A percentile compares a stretch with the other conserved stretches of the same genome.
These are phyloP conservation scores for Candida peoriensis DNA, from an alignment of 805 yeast genomes.

Conservation along the genomic window DNA sequence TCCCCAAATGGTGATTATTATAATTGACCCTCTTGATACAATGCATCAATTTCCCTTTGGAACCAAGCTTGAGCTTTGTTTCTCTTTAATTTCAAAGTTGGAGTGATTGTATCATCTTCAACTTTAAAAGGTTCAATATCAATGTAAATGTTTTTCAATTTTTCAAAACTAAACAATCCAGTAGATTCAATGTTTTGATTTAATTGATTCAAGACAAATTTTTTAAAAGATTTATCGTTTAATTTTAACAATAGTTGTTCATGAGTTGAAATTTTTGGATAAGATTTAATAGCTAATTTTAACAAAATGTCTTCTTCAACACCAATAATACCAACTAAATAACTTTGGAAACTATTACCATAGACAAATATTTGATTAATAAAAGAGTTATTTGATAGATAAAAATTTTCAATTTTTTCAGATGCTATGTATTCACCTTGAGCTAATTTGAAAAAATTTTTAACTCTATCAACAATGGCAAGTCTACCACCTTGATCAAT, in stretches of 20 bases:
- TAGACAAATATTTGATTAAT: constrained; percentile 53
- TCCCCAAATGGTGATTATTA: constrained; percentile 32
- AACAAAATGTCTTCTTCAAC: constrained; percentile 41
- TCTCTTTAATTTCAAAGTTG: constrained; percentile 49
- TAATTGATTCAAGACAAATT: constrained; percentile 31
- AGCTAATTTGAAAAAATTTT: constrained; percentile 68
- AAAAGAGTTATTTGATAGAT: constrained; percentile 46
- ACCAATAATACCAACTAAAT: constrained; percentile 58
- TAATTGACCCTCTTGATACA: constrained; percentile 40
- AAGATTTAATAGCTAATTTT: constrained; percentile 12
- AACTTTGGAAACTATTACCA: constrained; percentile 57
- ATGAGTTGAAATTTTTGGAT: constrained; percentile 14
- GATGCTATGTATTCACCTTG: constrained; percentile 72
- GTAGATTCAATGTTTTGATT: constrained; percentile 31
- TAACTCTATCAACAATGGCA: constrained; percentile 65
- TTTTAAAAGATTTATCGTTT: constrained; percentile 30
- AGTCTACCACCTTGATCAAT: constrained; percentile 50
- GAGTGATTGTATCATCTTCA: constrained; percentile 51
- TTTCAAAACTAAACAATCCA: constrained; percentile 46
- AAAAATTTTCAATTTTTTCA: constrained; percentile 65
- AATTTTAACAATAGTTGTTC: constrained; percentile 19
- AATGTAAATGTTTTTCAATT: constrained; percentile 40
- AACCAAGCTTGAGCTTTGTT: constrained; percentile 47
- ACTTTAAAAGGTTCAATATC: constrained; percentile 49
- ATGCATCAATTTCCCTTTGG: constrained; percentile 32